Conservation (phyloP, 2,329 filamentous ascomycete species). For the Amesomyces nigricolor region DNA sequence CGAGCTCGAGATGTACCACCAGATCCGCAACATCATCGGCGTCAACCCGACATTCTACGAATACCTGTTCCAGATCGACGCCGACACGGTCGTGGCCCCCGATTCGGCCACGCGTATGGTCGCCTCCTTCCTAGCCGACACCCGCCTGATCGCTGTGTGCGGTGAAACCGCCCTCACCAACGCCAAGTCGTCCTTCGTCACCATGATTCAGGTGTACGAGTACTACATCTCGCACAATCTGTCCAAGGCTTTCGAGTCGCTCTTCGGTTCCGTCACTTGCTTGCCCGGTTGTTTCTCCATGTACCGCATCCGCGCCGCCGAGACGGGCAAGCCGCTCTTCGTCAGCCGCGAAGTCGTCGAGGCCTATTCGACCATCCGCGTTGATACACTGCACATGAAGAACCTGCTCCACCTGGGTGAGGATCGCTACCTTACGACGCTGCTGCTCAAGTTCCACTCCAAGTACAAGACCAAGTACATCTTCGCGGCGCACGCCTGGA, state of each 20-base stretch:
- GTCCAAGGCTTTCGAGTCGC: slow-evolving; percentile 91
- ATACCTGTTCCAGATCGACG: slow-evolving; percentile 92
- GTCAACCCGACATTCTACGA: slow-evolving; percentile 99
- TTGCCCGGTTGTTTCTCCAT: slow-evolving; percentile 98
- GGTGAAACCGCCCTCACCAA: slow-evolving; percentile 93
- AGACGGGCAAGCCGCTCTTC: slow-evolving; percentile 92
- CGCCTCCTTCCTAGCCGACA: slow-evolving; percentile 81
- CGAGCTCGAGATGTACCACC: slow-evolving; percentile 97
- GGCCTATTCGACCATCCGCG: slow-evolving; percentile 83
- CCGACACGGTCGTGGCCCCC: slow-evolving; percentile 86
- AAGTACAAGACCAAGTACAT: slow-evolving; percentile 99
- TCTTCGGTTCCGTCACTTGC: slow-evolving; percentile 97
- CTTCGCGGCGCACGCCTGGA: slow-evolving; percentile 88
- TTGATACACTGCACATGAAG: slow-evolving; percentile 98
- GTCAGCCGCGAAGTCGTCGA: slow-evolving; percentile 90
- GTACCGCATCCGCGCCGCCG: slow-evolving; percentile 93
- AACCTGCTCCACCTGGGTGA: slow-evolving; percentile 94
- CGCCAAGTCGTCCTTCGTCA: slow-evolving; percentile 86
- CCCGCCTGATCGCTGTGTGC: slow-evolving; percentile 85
- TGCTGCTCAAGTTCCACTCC: slow-evolving; percentile 85
- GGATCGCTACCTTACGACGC: slow-evolving; percentile 92
- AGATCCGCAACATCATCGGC: slow-evolving; percentile 97
- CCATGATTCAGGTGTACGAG: slow-evolving; percentile 99
- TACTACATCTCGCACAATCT: slow-evolving; percentile 99
- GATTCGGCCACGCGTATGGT: slow-evolving; percentile 90